Evolutionary conservation across 2,329 filamentous ascomycete species (phyloP), one percentile per base, ranked within the genome.

Genomic region (Cladosporium sp.): DNA sequence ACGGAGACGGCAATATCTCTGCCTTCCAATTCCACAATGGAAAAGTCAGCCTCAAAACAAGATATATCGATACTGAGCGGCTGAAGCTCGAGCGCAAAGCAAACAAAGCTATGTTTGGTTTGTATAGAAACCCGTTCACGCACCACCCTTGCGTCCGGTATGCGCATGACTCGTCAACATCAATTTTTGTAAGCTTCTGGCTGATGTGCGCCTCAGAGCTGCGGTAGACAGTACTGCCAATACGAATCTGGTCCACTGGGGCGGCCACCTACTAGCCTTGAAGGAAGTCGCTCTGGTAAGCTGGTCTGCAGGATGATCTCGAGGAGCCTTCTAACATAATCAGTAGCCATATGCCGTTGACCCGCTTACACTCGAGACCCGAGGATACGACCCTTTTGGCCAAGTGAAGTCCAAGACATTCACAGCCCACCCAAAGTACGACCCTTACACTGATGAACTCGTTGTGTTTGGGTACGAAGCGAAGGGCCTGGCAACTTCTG

Each of bases 201-300:
- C 40, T 43, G 20, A 25, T 14, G 30, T 15, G 8, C 2, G 36
- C 4, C 14, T n/a, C 15, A 61, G 63, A 45, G 65, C 62, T 30
- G 65, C 64, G 5, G 81, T 85, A 40, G 73, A 82, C 20, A 84
- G 81, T 0, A 81, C 82, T 0, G 77, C 79, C 3, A 86, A 86
- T 62, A 86, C 83, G 1, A 86, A 86, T 59, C 72, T 86, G n/a
- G 73, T 82, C 1, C 83, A 80, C 64, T 86, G 81, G 78, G 73
- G 81, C 7, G 82, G 82, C 0, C 76, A 81, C 49, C 65, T 85
- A 59, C 72, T 85, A 4, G 82, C 82, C 0, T 75, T 73, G 54
- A 86, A 85, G 64, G 78, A 82, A 61, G 69, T 72, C 34, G 73
- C 70, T 0, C 66, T 72, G 14, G 42, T 45, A 15, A 7, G 42